phyloP scores from a whole-genome alignment of 2,329 filamentous ascomycete genomes.

The Exophiala sp. region DNA sequence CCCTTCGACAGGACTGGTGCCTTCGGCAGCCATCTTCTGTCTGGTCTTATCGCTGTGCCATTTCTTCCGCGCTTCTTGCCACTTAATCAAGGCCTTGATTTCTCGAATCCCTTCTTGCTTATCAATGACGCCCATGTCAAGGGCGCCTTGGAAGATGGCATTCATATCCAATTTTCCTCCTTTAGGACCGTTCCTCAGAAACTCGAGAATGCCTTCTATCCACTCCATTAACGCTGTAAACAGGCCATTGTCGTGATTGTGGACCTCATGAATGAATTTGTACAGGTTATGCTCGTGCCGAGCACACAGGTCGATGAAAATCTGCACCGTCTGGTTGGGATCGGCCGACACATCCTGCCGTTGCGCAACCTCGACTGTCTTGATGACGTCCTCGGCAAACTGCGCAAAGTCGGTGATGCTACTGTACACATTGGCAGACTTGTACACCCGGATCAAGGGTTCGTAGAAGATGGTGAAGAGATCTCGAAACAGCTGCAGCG shows the following conservation, averaged over 20 bases:
- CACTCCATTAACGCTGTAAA: slow-evolving; percentile 96
- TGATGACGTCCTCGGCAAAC: slow-evolving; percentile 89
- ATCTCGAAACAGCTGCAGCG: slow-evolving; percentile 83
- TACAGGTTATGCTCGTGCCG: slow-evolving; percentile 96
- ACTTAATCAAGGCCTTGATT: slow-evolving; percentile 78
- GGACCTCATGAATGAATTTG: slow-evolving; percentile 97
- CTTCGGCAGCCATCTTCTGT: slow-evolving; percentile 96
- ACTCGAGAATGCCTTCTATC: slow-evolving; percentile 93
- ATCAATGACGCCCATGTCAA: slow-evolving; percentile 62
- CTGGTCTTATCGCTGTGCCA: slow-evolving; percentile 98
- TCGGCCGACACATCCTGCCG: slow-evolving; percentile 81
- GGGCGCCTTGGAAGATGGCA: slow-evolving; percentile 76
- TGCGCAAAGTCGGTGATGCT: slow-evolving; percentile 92
- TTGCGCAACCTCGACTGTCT: slow-evolving; percentile 64
- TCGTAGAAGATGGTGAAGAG: slow-evolving; percentile 99
- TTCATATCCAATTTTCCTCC: slow-evolving; percentile 92
- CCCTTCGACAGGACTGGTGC: slow-evolving; percentile 45
- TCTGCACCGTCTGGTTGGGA: slow-evolving; percentile 95
- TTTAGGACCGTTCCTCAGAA: slow-evolving; percentile 76
- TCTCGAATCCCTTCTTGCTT: slow-evolving; percentile 67
- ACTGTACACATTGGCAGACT: slow-evolving; percentile 96
- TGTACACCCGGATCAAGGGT: slow-evolving; percentile 92
- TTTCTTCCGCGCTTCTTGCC: slow-evolving; percentile 93
- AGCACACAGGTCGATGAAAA: slow-evolving; percentile 93
- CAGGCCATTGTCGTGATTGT: slow-evolving; percentile 90